Conservation (phyloP, 805 yeast species). For the Ogataea salicorniae region DNA sequence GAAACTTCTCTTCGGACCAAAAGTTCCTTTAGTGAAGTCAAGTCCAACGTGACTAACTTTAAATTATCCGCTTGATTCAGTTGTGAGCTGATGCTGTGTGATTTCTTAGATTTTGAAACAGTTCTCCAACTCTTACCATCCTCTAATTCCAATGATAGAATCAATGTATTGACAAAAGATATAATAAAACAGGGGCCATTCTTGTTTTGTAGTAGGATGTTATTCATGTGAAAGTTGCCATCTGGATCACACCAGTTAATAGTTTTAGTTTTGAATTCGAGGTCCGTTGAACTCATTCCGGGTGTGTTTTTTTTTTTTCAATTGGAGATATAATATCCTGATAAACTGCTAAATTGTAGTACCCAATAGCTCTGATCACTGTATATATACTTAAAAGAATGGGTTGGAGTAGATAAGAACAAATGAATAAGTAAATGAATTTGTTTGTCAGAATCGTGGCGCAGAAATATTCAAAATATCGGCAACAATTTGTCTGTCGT, state of each 20-base stretch:
- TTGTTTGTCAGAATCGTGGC: no score
- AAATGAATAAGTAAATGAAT: no score
- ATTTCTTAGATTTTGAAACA: constrained; percentile 5
- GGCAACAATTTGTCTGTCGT: no score
- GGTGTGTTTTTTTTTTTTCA: no score
- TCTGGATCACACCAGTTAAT: constrained; percentile 24
- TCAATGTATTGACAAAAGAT: constrained; percentile 66
- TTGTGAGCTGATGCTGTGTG: neutral
- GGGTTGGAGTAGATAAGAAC: no score
- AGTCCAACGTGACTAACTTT: constrained; percentile 1
- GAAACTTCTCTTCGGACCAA: constrained; percentile 18
- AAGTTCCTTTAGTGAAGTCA: constrained; percentile 21
- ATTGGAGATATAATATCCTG: no score
- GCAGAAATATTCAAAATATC: no score
- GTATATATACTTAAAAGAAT: no score
- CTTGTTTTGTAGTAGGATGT: constrained; percentile 66
- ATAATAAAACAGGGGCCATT: constrained; percentile 90
- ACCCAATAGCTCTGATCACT: no score
- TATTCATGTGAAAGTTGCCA: constrained; percentile 34
- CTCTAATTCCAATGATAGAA: constrained; percentile 41
- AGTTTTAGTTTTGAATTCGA: constrained; percentile 24
- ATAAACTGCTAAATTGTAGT: no score
- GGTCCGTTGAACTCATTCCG: neutral
- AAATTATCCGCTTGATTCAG: neutral
- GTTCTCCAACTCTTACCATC: constrained; percentile 18